Base-by-base conservation (phyloP, 257 asterid genomes). In the Sherardia arvensis region DNA sequence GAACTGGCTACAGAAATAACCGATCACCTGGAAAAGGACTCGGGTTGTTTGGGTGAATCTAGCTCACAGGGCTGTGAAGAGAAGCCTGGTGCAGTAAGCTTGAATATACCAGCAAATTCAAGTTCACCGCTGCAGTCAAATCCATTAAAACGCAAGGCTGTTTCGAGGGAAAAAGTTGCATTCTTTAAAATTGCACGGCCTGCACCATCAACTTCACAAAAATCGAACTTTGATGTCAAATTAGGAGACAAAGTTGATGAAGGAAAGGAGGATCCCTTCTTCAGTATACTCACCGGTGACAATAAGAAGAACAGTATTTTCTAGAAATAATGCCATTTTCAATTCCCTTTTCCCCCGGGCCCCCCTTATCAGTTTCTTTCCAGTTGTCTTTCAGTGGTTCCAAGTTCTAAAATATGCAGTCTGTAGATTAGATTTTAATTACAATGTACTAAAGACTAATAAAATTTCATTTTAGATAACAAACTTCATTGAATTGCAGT, bases 181-280 rank as follows among this genome's bases (percentile, higher is more conserved):
- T 91, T 88, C 69, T 75, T 91, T 34, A 65, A 95, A 0, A 78
- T 88, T 61, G 82, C 77, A 67, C 84, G 69, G 64, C 81, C 83
- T 8, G 54, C 69, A 20, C 65, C 82, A 18, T 61, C 85, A n/a
- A 33, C 80, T 28, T 43, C 76, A 27, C 54, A 62, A 29, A 80
- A 74, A 53, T 60, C 72, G 29, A 70, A 47, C 21, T 57, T 64
- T 32, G 53, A 59, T 27, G 43, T 64, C 68, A 70, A 68, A 71
- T 73, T 66, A 47, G 53, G 54, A 20, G 79, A 66, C 54, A 78
- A 68, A 73, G 74, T 59, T 27, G 77, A 66, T 22, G 78, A 36
- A 29, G 66, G 71, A 40, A 72, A 76, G 71, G 85, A 76, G 54
- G 94, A 83, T 67, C 78, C 81, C 29, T 77, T 84, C 70, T 84